Base-by-base conservation (phyloP, 208 protist species). In the Leptomonas pyrrhocoris region DNA sequence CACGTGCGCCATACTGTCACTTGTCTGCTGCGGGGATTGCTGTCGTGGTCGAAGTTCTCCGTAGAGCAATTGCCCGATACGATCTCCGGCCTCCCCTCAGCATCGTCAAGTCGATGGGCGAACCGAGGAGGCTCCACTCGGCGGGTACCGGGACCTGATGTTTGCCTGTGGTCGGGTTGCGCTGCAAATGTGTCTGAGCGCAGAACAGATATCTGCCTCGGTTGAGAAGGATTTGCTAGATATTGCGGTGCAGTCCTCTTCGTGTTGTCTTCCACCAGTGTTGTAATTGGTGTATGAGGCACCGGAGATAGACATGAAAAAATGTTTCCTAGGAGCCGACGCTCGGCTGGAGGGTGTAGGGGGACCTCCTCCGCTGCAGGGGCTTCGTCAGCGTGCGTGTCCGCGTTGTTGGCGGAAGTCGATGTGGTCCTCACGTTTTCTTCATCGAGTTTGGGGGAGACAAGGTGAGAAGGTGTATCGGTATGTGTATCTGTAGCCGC, bases 261-360 rank as follows among this genome's bases (percentile, higher is more conserved):
- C 18, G 16, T 6, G 43, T 56, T n/a, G 50, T n/a, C 15, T 34
- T 31, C 50, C 11, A 21, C 43, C 11, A 19, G 3, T n/a, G 28
- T 9, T 23, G 2, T 43, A 38, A n/a, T 7, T 19, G 43, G 16
- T 2, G 2, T 21, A 1, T 1, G 31, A 1, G 19, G 31, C 19
- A 27, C 6, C 54, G 54, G 54, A 11, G 31, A 6, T 11, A 42
- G 42, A n/a, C 8, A 27, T 0, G 58, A 50, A 53, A 64, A 64
- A 1, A 64, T 27, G 28, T 64, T 64, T 11, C 58, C 58, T 16
- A 64, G 43, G 18, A 64, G 28, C 6, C 58, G 58, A 23, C 51
- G 58, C 38, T 8, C 25, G 5, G 58, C 25, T 16, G 30, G 5
- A 13, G 43, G 58, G 19, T n/a, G 15, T 2, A 27, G 0, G n/a